Evolutionary conservation across 2,329 filamentous ascomycete species (phyloP), one percentile per base, ranked within the genome.

Genomic region (Cordyceps tenuipes): DNA sequence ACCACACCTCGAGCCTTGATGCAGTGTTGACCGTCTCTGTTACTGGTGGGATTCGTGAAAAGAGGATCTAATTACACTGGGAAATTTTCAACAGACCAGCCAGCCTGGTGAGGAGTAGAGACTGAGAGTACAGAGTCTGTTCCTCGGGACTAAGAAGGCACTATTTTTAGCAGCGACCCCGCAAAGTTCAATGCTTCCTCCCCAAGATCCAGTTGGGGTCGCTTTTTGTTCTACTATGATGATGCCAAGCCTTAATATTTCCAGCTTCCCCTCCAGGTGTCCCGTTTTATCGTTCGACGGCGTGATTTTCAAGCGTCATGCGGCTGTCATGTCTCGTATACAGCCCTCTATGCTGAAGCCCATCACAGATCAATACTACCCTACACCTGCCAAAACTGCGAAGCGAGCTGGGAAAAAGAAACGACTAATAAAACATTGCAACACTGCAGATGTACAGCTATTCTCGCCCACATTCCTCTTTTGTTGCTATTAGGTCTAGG

Each of bases 101-200:
- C 21, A 21, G 43, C 17, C 21, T 21, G 17, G 3, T 19, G 12
- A 46, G 29, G 3, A 29, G 5, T 29, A 29, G 29, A 29, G 13
- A 47, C 10, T 23, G 44, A 47, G n/a, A n/a, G n/a, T n/a, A n/a
- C 3, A 23, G 23, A 23, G 3, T 23, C 3, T 23, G 23, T 23
- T 47, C 44, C 15, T 41, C 23, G 17, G 19, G 39, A 23, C 23
- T 54, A 23, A 47, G 23, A 23, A 21, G 9, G 9, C 13, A 55
- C 53, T 55, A 55, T 55, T 55, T 55, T 55, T 55, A 29, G 53
- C 5, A 34, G 53, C 41, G 39, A 55, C 53, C 53, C 53, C 41
- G 41, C 53, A 55, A 19, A 36, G 31, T 15, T 5, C 9, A 43
- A 47, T 23, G 44, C 34, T 13, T 4, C 23, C 23, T 23, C 21